Evolutionary conservation across 139 green algal genomes (phyloP).

Genomic region (Microglena sp.): DNA sequence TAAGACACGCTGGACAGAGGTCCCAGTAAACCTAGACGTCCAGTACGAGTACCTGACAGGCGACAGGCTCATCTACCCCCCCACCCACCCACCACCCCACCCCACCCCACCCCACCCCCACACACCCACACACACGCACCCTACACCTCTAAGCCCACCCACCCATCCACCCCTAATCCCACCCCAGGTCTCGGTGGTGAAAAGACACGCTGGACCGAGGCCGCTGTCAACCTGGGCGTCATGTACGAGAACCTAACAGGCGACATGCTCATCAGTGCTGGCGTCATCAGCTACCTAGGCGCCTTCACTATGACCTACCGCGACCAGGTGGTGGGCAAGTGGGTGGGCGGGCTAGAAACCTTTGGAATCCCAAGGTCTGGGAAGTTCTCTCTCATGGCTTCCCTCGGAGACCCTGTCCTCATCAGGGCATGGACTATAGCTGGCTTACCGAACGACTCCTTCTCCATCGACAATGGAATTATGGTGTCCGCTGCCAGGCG

Average conservation of each 20-base stretch:
- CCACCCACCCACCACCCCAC: no score
- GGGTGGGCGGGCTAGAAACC: constrained; percentile 27
- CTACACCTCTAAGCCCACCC: no score
- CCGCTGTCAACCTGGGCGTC: constrained; percentile 30
- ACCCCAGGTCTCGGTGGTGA: constrained; percentile 50
- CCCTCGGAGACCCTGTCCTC: constrained; percentile 55
- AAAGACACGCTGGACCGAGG: constrained; percentile 62
- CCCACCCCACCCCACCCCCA: no score
- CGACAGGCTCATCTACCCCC: no score
- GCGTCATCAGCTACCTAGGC: constrained; percentile 60
- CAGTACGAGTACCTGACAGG: constrained; percentile 46
- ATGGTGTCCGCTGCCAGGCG: constrained; percentile 49
- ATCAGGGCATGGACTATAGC: constrained; percentile 62
- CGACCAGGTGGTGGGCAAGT: constrained; percentile 34
- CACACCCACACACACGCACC: neutral
- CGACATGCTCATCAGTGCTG: constrained; percentile 65
- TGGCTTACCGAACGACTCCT: constrained; percentile 63
- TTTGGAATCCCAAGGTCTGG: constrained; percentile 34
- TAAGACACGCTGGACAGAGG: constrained; percentile 52
- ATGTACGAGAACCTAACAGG: constrained; percentile 63
- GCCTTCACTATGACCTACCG: constrained; percentile 60
- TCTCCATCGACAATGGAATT: constrained; percentile 69
- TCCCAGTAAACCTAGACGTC: constrained; percentile 25
- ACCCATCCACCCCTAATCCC: neutral
- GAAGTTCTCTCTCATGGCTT: constrained; percentile 40